A percentile compares a stretch with the other conserved stretches of the same genome.
These are phyloP conservation scores for Bathelium albidoporum DNA, from an alignment of 495 filamentous ascomycete species.

Conservation along the genomic window DNA sequence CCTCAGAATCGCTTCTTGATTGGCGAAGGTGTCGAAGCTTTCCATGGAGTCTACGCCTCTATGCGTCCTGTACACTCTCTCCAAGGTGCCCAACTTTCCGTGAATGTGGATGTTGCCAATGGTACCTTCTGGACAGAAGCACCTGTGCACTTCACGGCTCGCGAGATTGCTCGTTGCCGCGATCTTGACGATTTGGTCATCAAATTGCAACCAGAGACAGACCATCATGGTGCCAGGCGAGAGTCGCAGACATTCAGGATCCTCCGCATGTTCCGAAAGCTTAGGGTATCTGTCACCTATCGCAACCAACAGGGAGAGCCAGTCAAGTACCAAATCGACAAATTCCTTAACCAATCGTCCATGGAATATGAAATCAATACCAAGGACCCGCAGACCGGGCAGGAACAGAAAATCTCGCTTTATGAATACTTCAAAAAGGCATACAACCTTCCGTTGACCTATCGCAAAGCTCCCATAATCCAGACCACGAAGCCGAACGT, in stretches of 20 bases:
- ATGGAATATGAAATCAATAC: background rate
- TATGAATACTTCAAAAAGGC: constrained; percentile 55
- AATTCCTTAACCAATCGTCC: constrained; percentile 46
- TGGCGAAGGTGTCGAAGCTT: constrained; percentile 55
- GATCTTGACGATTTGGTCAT: constrained; percentile 16
- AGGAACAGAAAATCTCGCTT: constrained; percentile 46
- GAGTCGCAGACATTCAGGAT: constrained; percentile 37
- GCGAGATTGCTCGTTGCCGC: constrained; percentile 15
- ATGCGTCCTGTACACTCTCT: constrained; percentile 52
- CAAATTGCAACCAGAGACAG: background rate
- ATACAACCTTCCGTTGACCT: constrained; percentile 50
- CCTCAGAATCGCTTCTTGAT: constrained; percentile 35
- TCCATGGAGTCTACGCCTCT: constrained; percentile 77
- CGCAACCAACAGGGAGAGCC: constrained; percentile 31
- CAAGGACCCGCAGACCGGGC: constrained; percentile 48
- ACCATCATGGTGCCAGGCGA: constrained; percentile 17
- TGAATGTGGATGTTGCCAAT: constrained; percentile 80
- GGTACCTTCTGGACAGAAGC: constrained; percentile 55
- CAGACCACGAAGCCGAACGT: constrained; percentile 50
- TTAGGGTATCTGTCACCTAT: constrained; percentile 59
- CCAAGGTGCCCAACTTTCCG: constrained; percentile 32
- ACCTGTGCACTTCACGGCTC: constrained; percentile 11
- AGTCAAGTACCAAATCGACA: constrained; percentile 53
- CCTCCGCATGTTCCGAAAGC: constrained; percentile 47
- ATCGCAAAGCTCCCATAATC: constrained; percentile 55